Base-by-base conservation (phyloP, 169 alveolate genomes). In the Eimeria falciformis region DNA sequence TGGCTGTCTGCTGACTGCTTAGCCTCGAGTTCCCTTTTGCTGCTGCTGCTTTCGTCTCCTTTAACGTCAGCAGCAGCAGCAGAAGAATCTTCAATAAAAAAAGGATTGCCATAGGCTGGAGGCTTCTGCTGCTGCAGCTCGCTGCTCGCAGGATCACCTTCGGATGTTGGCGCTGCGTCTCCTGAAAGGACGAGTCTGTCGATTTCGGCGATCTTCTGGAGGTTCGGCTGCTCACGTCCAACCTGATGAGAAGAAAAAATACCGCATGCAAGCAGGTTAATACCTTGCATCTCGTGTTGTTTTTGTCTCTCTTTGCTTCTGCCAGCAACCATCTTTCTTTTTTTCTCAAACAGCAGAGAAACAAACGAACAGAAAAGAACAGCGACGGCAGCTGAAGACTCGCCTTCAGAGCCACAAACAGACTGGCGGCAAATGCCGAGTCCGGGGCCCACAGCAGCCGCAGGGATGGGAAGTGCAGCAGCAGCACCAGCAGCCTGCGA, bases 371-470 rank as follows among this genome's bases (percentile, higher is more conserved):
- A n/a, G n/a, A n/a, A n/a, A n/a, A n/a, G n/a, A n/a, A n/a, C n/a
- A n/a, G 71, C 71, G 9, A 27, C 71, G 9, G 71, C 71, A 14
- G 71, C 71, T 11, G 71, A 14, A 25, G 12, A 55, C 78, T 14
- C 40, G 62, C 91, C 66, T 83, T 56, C 58, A 83, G 40, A 5
- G 65, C 50, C n/a, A 62, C 45, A 40, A 83, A 83, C 56, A 83
- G 55, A 27, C 47, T 56, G 25, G 95, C 90, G 6, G 94, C 69
- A 27, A 93, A 93, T 68, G 94, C 90, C 50, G 93, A 37, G 40
- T 83, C 85, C 18, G 93, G 81, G 18, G 92, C 66, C 95, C 95
- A 93, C 21, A 93, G 75, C n/a, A 93, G 81, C 21, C 93, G 92
- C 14, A 93, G 89, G 1, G 75, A 46, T 3, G 95, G 95, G 29